phyloP scores from a whole-genome alignment of 1,139 yeast genomes.

The Geotrichum fermentans region DNA sequence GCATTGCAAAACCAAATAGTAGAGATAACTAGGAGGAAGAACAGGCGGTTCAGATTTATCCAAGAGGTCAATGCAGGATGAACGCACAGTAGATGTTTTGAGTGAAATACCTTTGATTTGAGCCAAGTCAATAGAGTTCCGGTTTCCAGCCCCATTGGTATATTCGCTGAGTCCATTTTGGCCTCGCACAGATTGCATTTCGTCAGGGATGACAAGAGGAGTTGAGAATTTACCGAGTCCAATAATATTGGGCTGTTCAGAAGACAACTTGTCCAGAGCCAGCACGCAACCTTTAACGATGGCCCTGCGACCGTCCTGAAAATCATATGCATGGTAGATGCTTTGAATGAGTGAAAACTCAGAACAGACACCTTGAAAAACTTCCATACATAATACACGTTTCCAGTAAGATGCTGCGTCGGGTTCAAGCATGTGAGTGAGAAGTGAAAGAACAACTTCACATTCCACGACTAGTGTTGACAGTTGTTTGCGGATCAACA shows the following conservation, averaged over 20 bases:
- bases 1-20: conserved; percentile 55
- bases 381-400: conserved; percentile 64
- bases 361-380: conserved; percentile 55
- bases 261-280: conserved; percentile 38
- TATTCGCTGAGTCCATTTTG: conserved; percentile 1
- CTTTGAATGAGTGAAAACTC: conserved; percentile 51
- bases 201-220: conserved; percentile 20
- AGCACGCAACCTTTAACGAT: conserved; percentile 56
- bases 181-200: conserved; percentile 1
- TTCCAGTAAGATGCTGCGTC: conserved; percentile 64
- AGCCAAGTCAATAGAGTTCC: conserved; percentile 7
- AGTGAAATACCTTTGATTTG: conserved; percentile 27
- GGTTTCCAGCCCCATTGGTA: neutral
- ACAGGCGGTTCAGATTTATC: conserved; percentile 71
- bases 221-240: conserved; percentile 28
- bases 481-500: conserved; percentile 59
- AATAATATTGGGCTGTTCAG: conserved; percentile 27
- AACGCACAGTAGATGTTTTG: conserved; percentile 43
- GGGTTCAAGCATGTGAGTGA: conserved; percentile 59
- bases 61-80: conserved; percentile 63
- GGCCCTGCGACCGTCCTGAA: conserved; percentile 51
- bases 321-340: conserved; percentile 62
- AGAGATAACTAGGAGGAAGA: conserved; percentile 58
- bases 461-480: conserved; percentile 64
- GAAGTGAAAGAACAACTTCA: conserved; percentile 69